A percentile compares a stretch with the other conserved stretches of the same genome.
Conservation (phyloP, 2,329 filamentous ascomycete species). For the Akanthomyces dipterigenus region DNA sequence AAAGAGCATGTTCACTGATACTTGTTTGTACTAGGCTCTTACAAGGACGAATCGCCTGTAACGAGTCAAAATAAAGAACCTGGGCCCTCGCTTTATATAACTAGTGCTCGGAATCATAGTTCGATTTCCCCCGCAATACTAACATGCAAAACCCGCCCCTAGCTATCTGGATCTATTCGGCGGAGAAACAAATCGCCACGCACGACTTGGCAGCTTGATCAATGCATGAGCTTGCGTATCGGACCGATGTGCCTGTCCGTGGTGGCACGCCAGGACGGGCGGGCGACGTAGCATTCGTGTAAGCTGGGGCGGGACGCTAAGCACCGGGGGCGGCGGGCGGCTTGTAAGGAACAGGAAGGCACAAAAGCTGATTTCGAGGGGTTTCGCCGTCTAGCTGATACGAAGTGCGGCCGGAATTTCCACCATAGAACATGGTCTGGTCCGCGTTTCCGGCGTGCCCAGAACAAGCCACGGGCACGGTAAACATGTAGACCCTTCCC, state of each 20-base stretch:
- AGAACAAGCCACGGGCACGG: neutral
- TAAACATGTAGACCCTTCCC: neutral
- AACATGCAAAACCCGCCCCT: neutral
- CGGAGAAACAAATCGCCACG: neutral
- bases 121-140: neutral
- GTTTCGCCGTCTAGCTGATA: neutral
- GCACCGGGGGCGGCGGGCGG: neutral
- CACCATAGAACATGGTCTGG: neutral
- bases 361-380: neutral
- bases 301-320: neutral
- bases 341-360: slow-evolving; percentile 6
- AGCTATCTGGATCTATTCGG: neutral
- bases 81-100: neutral
- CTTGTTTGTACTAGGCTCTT: neutral
- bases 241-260: neutral
- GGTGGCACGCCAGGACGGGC: neutral
- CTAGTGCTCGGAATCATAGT: neutral
- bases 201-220: neutral
- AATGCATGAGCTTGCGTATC: neutral
- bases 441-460: neutral
- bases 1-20: slow-evolving; percentile 4
- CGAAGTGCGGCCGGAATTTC: neutral
- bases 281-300: slow-evolving; percentile 2
- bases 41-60: neutral
- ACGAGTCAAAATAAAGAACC: neutral